phyloP scores from a whole-genome alignment of 2,329 filamentous ascomycete genomes.

The Gremmenia infestans region DNA sequence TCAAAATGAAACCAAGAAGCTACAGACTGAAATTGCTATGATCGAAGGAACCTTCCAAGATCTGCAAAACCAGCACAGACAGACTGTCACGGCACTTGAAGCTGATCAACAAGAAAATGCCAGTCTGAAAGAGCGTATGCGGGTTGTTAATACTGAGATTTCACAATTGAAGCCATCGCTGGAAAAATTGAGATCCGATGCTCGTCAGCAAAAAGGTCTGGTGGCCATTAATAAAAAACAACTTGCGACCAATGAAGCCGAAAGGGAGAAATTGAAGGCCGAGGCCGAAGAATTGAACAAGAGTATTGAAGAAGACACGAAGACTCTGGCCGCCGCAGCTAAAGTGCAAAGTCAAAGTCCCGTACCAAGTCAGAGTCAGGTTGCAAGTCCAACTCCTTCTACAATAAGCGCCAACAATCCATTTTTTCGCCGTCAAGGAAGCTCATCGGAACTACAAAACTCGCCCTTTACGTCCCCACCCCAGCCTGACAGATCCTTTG shows the following conservation, averaged over 20 bases:
- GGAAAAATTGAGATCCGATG: constrained; percentile 88
- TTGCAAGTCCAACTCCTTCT: constrained; percentile 66
- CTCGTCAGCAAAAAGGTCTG: constrained; percentile 90
- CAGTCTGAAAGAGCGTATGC: constrained; percentile 80
- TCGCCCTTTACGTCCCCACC: constrained; percentile 40
- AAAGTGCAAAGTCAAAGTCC: constrained; percentile 30
- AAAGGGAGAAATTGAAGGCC: constrained; percentile 79
- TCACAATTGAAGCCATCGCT: constrained; percentile 81
- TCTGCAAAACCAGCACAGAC: constrained; percentile 74
- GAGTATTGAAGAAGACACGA: constrained; percentile 54
- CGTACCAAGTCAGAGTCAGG: constrained; percentile 37
- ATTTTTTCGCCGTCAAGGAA: constrained; percentile 75
- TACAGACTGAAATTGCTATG: constrained; percentile 78
- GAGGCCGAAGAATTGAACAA: constrained; percentile 68
- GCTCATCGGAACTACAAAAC: constrained; percentile 46
- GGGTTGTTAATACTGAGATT: constrained; percentile 75
- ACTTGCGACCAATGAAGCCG: constrained; percentile 79
- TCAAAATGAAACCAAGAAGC: constrained; percentile 74
- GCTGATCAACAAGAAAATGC: constrained; percentile 86
- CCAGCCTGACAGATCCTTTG: constrained; percentile 65
- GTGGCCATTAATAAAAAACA: constrained; percentile 99
- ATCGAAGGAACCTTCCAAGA: constrained; percentile 79
- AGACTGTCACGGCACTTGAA: constrained; percentile 68
- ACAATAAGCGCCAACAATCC: constrained; percentile 81
- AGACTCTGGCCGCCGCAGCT: constrained; percentile 48